A percentile compares a stretch with the other conserved stretches of the same genome.
phyloP scores from a whole-genome alignment of 1,284 basidiomycete genomes.

The Abortiporus biennis region DNA sequence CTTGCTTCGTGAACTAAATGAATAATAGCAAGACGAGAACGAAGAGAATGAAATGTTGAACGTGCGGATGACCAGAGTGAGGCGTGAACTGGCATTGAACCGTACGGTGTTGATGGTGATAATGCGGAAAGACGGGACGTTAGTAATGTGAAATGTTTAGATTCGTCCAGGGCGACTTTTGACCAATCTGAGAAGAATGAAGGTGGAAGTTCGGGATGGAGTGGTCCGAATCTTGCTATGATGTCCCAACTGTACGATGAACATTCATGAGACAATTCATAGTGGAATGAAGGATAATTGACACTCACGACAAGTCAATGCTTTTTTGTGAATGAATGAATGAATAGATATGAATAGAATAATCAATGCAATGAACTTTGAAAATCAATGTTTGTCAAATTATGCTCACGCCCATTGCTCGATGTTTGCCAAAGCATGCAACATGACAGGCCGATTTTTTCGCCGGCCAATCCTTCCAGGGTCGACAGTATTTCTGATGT shows the following conservation, averaged over 20 bases:
- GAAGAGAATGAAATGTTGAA: conserved; percentile 67
- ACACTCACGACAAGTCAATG: conserved; percentile 68
- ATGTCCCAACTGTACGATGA: conserved; percentile 86
- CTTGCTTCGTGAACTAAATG: conserved; percentile 88
- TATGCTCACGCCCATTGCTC: conserved; percentile 86
- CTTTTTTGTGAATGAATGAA: conserved; percentile 27
- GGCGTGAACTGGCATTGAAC: conserved; percentile 69
- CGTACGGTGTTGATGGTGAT: conserved; percentile 69
- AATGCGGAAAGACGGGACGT: conserved; percentile 55
- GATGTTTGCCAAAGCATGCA: conserved; percentile 84
- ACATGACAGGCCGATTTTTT: conserved; percentile 69
- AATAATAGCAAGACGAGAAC: conserved; percentile 79
- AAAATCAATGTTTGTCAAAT: not conserved
- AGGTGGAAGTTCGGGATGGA: conserved; percentile 53
- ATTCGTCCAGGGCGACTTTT: conserved; percentile 83
- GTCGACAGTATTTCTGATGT: conserved; percentile 49
- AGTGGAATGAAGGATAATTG: conserved; percentile 5
- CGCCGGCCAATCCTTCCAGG: conserved; percentile 58
- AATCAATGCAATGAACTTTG: not conserved
- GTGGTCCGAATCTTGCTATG: conserved; percentile 71
- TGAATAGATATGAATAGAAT: conserved; percentile 1
- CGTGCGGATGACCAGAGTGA: conserved; percentile 80
- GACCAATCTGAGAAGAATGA: conserved; percentile 78
- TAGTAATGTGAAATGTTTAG: conserved; percentile 70
- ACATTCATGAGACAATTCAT: too few relatives aligned